These are phyloP conservation scores for Termitomyces heimii DNA, from an alignment of 768 basidiomycete species.

Conservation along the genomic window DNA sequence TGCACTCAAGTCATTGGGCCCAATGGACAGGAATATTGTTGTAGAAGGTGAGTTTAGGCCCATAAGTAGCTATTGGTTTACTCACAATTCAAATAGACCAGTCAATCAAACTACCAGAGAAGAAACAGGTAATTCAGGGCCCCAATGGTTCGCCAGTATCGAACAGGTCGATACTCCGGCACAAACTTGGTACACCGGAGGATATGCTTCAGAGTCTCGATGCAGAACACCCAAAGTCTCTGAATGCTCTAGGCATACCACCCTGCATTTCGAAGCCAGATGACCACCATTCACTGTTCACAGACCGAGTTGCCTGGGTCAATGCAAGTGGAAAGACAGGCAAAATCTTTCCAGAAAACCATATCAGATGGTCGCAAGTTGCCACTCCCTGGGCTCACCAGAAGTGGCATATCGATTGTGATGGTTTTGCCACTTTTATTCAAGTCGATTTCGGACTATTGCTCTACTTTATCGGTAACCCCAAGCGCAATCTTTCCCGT, in stretches of 20 bases:
- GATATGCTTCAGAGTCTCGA: neutral
- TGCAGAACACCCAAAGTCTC: neutral
- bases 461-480: neutral
- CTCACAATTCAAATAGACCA: neutral
- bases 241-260: neutral
- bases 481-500: neutral
- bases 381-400: neutral
- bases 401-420: neutral
- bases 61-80: neutral
- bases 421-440: neutral
- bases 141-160: neutral
- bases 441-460: neutral
- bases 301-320: neutral
- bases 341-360: neutral
- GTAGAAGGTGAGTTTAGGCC: neutral
- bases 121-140: neutral
- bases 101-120: neutral
- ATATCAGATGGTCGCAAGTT: neutral
- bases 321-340: too few species aligned
- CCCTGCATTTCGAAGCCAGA: neutral
- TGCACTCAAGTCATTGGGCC: neutral
- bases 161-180: neutral
- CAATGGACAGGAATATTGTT: neutral
- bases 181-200: neutral
- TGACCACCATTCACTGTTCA: neutral